Conservation (phyloP, 768 basidiomycete genomes). For the Lactarius hengduanensis region DNA sequence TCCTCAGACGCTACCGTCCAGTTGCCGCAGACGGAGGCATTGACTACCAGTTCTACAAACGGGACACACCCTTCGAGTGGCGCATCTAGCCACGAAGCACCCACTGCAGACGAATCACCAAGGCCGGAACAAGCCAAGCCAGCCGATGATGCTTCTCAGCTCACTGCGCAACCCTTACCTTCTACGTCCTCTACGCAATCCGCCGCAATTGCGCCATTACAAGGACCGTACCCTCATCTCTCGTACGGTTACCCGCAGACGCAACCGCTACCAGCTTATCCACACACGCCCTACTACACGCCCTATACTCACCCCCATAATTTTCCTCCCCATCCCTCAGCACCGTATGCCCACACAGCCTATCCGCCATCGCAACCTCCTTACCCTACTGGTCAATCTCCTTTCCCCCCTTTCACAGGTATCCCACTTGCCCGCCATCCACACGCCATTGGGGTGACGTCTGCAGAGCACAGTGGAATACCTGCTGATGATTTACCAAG, state of each 20-base stretch:
- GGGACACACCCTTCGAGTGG: background rate
- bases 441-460: constrained; percentile 26
- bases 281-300: constrained; percentile 66
- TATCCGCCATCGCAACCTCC: constrained; percentile 35
- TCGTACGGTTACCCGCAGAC: constrained; percentile 50
- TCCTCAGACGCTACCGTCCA: constrained; percentile 16
- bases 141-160: background rate
- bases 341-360: constrained; percentile 40
- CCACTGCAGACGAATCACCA: background rate
- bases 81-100: background rate
- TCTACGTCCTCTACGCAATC: constrained; percentile 1
- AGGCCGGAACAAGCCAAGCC: background rate
- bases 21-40: constrained; percentile 31
- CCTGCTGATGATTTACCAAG: constrained; percentile 64
- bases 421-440: constrained; percentile 26
- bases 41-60: constrained; percentile 7
- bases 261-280: constrained; percentile 51
- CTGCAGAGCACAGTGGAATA: constrained; percentile 31
- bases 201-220: background rate
- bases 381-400: constrained; percentile 33
- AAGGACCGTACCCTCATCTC: constrained; percentile 48
- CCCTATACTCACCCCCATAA: constrained; percentile 42
- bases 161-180: background rate
- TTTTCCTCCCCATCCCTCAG: constrained; percentile 33
- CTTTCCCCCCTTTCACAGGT: constrained; percentile 27